Conservation (phyloP, 2,329 filamentous ascomycete genomes). For the Colletotrichum sp. region DNA sequence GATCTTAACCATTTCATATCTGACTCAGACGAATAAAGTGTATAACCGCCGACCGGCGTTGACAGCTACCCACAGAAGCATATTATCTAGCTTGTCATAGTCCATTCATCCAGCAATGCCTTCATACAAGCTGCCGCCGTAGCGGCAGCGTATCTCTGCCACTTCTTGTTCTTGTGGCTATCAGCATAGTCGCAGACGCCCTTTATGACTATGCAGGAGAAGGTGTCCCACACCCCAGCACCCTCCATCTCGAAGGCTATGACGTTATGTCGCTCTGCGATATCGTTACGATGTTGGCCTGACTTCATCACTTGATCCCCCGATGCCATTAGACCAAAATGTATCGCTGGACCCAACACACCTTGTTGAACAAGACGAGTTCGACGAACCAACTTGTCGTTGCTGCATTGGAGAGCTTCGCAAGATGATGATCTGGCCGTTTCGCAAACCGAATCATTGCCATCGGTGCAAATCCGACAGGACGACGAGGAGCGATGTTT, state of each 20-base stretch:
- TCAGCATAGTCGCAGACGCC: slow-evolving; percentile 46
- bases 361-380: not conserved
- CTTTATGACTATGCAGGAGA: slow-evolving; percentile 36
- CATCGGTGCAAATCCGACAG: not conserved
- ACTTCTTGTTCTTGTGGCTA: slow-evolving; percentile 41
- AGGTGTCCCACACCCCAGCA: slow-evolving; percentile 33
- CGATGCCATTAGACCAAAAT: slow-evolving; percentile 41
- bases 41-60: too few relatives aligned
- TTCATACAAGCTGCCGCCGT: slow-evolving; percentile 36
- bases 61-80: not conserved
- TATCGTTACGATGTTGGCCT: slow-evolving; percentile 34
- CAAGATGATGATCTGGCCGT: slow-evolving; percentile 20
- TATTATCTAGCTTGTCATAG: not conserved
- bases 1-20: too few relatives aligned
- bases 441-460: slow-evolving; percentile 20
- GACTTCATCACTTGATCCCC: slow-evolving; percentile 42
- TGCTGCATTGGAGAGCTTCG: slow-evolving; percentile 27
- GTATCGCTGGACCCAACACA: slow-evolving; percentile 19
- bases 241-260: slow-evolving; percentile 41
- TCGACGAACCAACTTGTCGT: not conserved
- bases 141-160: slow-evolving; percentile 43
- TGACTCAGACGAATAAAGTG: too few relatives aligned
- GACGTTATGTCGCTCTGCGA: slow-evolving; percentile 25
- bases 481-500: slow-evolving; percentile 27
- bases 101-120: not conserved